Evolutionary conservation across 192 early-diverging fungal species (phyloP).

Genomic region (Podila clonocystis): DNA sequence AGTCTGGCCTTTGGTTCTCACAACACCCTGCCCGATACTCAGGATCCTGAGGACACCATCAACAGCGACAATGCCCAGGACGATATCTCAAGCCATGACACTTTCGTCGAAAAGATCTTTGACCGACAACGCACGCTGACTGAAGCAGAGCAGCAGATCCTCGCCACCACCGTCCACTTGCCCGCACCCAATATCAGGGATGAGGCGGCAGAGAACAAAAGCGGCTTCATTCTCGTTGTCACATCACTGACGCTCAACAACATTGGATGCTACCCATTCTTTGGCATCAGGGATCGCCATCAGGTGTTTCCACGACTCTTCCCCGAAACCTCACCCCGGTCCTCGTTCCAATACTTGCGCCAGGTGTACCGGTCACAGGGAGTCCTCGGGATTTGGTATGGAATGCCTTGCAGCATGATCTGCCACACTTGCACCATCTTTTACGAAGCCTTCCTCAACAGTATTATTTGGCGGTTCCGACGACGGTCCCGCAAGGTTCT

Average conservation of each 20-base stretch:
- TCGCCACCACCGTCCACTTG: conserved; percentile 37
- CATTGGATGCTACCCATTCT: conserved; percentile 51
- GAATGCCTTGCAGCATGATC: conserved; percentile 52
- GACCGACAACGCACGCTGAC: conserved; percentile 15
- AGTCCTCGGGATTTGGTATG: conserved; percentile 50
- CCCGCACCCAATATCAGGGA: conserved; percentile 29
- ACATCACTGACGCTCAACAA: conserved; percentile 51
- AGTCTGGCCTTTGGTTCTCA: conserved; percentile 43
- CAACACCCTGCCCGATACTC: conserved; percentile 20
- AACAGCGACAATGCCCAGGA: not conserved
- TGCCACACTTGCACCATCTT: conserved; percentile 53
- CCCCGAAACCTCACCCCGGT: conserved; percentile 43
- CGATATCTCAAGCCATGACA: conserved; percentile 9
- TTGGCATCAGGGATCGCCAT: conserved; percentile 44
- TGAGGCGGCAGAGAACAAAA: conserved; percentile 42
- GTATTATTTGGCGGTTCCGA: conserved; percentile 35
- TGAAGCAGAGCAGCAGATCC: conserved; percentile 36
- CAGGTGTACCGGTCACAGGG: conserved; percentile 45
- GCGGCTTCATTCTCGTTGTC: conserved; percentile 42
- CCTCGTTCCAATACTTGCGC: conserved; percentile 40
- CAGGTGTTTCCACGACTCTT: conserved; percentile 45
- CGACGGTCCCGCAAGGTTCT: conserved; percentile 33
- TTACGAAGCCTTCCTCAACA: conserved; percentile 51
- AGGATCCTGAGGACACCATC: not conserved
- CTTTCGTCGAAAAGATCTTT: conserved; percentile 18